Evolutionary conservation across 805 yeast genomes (phyloP).

Genomic region (Starmerella roubikii): DNA sequence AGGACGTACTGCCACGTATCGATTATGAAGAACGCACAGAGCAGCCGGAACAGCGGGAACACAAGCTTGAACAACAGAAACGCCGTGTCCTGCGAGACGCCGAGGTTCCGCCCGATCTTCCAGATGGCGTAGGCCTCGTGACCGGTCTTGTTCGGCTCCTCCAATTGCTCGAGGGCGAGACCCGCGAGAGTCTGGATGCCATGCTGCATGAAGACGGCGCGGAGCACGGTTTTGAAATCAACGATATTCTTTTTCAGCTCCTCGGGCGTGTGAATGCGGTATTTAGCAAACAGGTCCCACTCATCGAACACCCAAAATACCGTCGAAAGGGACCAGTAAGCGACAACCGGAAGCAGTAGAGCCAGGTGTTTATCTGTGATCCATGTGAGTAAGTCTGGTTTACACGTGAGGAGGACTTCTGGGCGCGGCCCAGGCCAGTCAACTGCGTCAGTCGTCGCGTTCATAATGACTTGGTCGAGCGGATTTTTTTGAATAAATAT

Average conservation of each 20-base stretch:
- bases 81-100: conserved; percentile 26
- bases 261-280: conserved; percentile 84
- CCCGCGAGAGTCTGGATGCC: conserved; percentile 69
- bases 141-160: conserved; percentile 36
- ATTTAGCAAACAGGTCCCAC: conserved; percentile 60
- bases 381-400: conserved; percentile 37
- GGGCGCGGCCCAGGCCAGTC: conserved; percentile 16
- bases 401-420: conserved; percentile 2
- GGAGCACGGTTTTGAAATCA: conserved; percentile 49
- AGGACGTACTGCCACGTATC: conserved; percentile 94
- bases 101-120: conserved; percentile 31
- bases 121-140: conserved; percentile 37
- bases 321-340: conserved; percentile 69
- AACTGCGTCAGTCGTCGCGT: neutral
- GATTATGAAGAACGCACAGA: conserved; percentile 54
- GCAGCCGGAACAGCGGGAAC: conserved; percentile 42
- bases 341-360: conserved; percentile 58
- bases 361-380: conserved; percentile 64
- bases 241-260: conserved; percentile 78
- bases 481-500: too few relatives aligned
- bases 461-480: neutral
- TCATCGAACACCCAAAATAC: conserved; percentile 66
- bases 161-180: conserved; percentile 38
- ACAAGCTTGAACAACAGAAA: conserved; percentile 49
- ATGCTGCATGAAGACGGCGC: conserved; percentile 79